phyloP scores from a whole-genome alignment of 169 alveolate species.

The Babesia divergens region DNA sequence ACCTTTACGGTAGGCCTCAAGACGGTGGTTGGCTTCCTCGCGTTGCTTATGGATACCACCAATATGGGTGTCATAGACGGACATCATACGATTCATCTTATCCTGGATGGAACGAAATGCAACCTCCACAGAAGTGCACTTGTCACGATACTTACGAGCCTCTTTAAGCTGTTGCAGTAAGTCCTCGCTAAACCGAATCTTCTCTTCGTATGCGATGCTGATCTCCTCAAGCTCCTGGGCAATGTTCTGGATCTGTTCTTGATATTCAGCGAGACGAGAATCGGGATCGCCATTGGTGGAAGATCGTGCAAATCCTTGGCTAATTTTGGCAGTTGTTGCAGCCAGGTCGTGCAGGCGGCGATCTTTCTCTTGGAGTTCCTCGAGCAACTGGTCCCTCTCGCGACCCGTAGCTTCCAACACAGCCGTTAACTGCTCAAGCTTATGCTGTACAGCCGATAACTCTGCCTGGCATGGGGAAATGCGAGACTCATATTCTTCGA shows the following conservation, averaged over 20 bases:
- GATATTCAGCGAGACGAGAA: not conserved
- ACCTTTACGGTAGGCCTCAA: slow-evolving; percentile 9
- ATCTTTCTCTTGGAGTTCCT: not conserved
- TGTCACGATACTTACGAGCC: not conserved
- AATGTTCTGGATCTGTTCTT: slow-evolving; percentile 48
- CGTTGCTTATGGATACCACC: not conserved
- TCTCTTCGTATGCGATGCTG: slow-evolving; percentile 59
- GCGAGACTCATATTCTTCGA: slow-evolving; percentile 2
- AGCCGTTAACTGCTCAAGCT: not conserved
- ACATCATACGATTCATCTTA: slow-evolving; percentile 11
- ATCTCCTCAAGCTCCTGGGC: slow-evolving; percentile 56
- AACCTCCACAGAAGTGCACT: not conserved
- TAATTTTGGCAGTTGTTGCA: not conserved
- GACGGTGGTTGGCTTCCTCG: not conserved
- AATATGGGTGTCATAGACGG: slow-evolving; percentile 17
- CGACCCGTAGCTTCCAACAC: not conserved
- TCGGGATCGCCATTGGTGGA: not conserved
- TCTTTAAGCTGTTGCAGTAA: slow-evolving; percentile 43
- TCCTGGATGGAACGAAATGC: slow-evolving; percentile 20
- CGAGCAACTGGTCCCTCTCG: not conserved
- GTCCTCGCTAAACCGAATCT: slow-evolving; percentile 19
- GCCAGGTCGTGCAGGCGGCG: not conserved
- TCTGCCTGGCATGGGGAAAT: not conserved
- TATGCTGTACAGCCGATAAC: not conserved
- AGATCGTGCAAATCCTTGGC: not conserved